Conservation (phyloP, 345 rosid species). For the Lepidium aucheri region DNA sequence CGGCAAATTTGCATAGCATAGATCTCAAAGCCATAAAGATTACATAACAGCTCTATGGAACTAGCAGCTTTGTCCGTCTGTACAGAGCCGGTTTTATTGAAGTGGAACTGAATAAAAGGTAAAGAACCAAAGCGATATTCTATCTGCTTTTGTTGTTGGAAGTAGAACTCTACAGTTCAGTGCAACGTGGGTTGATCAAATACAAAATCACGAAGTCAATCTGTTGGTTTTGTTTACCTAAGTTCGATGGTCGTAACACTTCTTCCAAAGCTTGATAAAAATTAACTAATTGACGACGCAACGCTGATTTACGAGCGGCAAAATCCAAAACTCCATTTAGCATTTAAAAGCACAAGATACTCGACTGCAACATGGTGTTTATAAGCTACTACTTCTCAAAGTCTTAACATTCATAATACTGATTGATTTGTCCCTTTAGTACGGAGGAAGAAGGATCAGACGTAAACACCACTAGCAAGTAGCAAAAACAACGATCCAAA, state of each 20-base stretch:
- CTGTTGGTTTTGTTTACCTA: background rate
- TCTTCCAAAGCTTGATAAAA: background rate
- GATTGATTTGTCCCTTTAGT: background rate
- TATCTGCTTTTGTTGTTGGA: background rate
- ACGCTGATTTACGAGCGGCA: background rate
- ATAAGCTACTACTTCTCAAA: background rate
- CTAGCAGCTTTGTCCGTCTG: background rate
- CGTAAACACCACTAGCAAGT: slow-evolving; percentile 83
- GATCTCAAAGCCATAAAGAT: background rate
- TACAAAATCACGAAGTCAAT: background rate
- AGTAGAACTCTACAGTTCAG: background rate
- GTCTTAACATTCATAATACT: slow-evolving; percentile 4
- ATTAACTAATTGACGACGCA: background rate
- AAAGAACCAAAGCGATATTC: background rate
- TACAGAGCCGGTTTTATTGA: background rate
- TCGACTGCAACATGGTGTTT: background rate
- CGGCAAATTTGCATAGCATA: background rate
- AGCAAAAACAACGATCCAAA: slow-evolving; percentile 90
- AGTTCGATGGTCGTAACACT: background rate
- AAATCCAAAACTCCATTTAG: background rate
- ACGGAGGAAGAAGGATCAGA: slow-evolving; percentile 29
- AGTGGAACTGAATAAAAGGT: background rate
- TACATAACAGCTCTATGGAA: background rate
- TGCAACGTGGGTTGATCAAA: background rate
- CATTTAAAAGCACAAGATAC: background rate